These are phyloP conservation scores for Mrakia hoshinonis DNA, from an alignment of 768 basidiomycete genomes.

Conservation along the genomic window DNA sequence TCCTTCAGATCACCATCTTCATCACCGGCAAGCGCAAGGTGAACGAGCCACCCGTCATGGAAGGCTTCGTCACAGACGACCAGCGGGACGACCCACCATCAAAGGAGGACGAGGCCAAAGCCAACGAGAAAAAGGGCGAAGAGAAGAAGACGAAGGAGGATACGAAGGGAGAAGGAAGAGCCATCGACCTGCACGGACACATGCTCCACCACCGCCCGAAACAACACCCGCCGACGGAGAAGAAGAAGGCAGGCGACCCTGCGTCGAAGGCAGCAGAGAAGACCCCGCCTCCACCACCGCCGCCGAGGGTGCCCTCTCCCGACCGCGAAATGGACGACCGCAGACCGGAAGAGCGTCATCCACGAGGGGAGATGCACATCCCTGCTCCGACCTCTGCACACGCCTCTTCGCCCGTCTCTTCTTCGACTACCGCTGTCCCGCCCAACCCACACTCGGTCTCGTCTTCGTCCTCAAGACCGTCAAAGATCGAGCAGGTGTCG, in stretches of 20 bases:
- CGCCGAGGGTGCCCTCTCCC: no score
- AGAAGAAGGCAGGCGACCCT: no score
- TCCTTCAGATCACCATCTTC: conserved; percentile 28
- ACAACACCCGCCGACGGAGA: no score
- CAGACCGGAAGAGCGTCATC: conserved; percentile 8
- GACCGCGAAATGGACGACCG: background rate
- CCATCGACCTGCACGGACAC: background rate
- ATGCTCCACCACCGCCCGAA: background rate
- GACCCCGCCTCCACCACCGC: background rate
- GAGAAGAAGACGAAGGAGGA: background rate
- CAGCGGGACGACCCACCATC: background rate
- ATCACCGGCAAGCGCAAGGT: conserved; percentile 26
- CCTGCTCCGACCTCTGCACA: no score
- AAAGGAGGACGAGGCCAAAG: background rate
- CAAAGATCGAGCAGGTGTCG: no score
- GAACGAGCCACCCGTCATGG: conserved; percentile 19
- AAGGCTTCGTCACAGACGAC: conserved; percentile 29
- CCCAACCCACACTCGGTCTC: no score
- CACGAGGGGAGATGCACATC: background rate
- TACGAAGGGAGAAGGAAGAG: background rate
- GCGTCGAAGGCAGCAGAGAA: no score
- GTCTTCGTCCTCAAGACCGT: no score
- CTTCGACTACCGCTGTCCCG: no score
- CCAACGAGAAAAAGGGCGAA: background rate
- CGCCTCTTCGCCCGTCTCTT: no score